Evolutionary conservation across 306 rosid species (phyloP).

Genomic region (Corylus heterophylla): DNA sequence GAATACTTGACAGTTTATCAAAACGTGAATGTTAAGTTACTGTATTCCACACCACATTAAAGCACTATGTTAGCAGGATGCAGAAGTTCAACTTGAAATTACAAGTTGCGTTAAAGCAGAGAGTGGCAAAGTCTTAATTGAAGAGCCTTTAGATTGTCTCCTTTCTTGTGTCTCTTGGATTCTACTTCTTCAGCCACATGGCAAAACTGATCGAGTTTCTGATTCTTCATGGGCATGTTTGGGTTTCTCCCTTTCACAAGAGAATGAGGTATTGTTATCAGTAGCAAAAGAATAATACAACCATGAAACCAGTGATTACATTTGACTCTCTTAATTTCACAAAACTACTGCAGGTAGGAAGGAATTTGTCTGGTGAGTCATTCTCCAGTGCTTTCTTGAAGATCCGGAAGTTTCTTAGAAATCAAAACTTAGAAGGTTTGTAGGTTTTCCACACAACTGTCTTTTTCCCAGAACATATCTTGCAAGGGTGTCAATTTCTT

Average conservation of each 20-base stretch:
- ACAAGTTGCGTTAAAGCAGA: constrained; percentile 36
- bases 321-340: neutral
- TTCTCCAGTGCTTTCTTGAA: constrained; percentile 31
- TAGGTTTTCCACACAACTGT: neutral
- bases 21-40: neutral
- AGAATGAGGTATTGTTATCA: constrained; percentile 36
- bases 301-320: neutral
- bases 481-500: neutral
- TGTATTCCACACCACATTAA: neutral
- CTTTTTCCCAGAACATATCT: neutral
- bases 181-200: constrained; percentile 36
- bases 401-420: constrained; percentile 31
- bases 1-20: neutral
- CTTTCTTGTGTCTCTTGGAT: constrained; percentile 43
- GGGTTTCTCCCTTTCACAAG: constrained; percentile 48
- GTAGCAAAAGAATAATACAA: neutral
- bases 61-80: constrained; percentile 25
- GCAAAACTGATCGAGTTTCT: constrained; percentile 29
- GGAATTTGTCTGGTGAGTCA: constrained; percentile 29
- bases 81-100: constrained; percentile 27
- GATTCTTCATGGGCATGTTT: constrained; percentile 41
- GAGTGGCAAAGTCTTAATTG: constrained; percentile 31
- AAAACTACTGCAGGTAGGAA: constrained; percentile 32
- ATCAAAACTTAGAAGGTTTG: constrained; percentile 36
- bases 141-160: constrained; percentile 40